Evolutionary conservation across 2,329 filamentous ascomycete species (phyloP), one percentile per base, ranked within the genome.

Genomic region (Claviceps pazoutovae): DNA sequence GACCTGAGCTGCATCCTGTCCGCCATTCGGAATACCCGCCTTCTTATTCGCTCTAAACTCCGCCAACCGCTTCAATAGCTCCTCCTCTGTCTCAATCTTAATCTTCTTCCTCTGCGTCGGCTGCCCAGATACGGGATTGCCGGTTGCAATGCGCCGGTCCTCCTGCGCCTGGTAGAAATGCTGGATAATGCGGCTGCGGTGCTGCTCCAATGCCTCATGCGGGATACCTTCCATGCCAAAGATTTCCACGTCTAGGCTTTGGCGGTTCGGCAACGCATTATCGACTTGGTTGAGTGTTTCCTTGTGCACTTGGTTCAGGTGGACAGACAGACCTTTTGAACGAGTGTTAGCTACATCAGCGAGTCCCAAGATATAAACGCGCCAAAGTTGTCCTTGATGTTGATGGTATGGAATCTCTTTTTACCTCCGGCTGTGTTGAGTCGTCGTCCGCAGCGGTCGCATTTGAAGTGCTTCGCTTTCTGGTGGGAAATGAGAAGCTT

Each of bases 391-490:
- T 30, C 30, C 9, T 30, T 11, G 30, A 30, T 11, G 30, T 30
- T 30, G 30, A 30, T 30, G 30, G 9, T 30, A 30, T 11, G 30
- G 8, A 11, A 4, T 30, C 9, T 30, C 9, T 11, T 55, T 79
- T 63, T 69, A 94, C 89, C 93, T 78, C 93, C 93, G 43, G 90
- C 90, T 1, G 93, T 98, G 65, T 95, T 96, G 52, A 98, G 71
- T 59, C 90, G 79, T 57, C 93, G 82, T 50, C 83, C 83, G 67
- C 93, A 98, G 71, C 84, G 75, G 61, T 95, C 88, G 71, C 93
- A 98, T 70, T 95, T 96, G 76, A 95, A 97, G 69, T 98, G 93
- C 71, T 97, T 97, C n/a, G 91, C 90, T 67, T 96, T 97, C 65
- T 97, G 93, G 68, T 98, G 93, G 53, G 87, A 90, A 60, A 95